Evolutionary conservation across 129 eudicot genomes (phyloP).

Genomic region (Heracleum sosnowskyi): DNA sequence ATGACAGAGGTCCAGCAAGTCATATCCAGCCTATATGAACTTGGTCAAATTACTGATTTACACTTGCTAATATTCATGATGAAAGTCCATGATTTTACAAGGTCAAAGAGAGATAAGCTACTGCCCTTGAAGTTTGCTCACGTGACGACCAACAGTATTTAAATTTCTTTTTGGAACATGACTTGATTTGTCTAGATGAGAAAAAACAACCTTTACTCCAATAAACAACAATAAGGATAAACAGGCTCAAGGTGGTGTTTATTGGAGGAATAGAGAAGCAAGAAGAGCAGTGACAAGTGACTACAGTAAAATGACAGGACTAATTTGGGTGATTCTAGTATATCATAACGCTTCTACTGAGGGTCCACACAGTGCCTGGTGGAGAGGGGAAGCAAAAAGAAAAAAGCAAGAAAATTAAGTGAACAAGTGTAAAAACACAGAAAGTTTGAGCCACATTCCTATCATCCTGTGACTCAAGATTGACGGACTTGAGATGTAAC

Average conservation of each 20-base stretch:
- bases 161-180: not conserved
- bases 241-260: not conserved
- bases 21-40: slow-evolving; percentile 2
- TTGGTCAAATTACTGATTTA: not conserved
- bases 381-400: not conserved
- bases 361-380: not conserved
- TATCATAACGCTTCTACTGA: not conserved
- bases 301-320: not conserved
- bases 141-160: not conserved
- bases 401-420: not conserved
- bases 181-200: not conserved
- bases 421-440: not conserved
- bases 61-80: not conserved
- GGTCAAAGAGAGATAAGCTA: not conserved
- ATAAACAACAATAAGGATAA: not conserved
- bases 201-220: not conserved
- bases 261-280: not conserved
- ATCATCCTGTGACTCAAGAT: not conserved
- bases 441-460: not conserved
- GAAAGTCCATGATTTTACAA: not conserved
- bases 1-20: slow-evolving; percentile 14
- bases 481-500: slow-evolving; percentile 1
- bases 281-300: not conserved
- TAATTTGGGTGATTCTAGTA: not conserved
- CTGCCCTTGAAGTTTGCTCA: not conserved